These are phyloP conservation scores for Rhodotorula mucilaginosa DNA, from an alignment of 1,284 basidiomycete genomes.

Conservation along the genomic window DNA sequence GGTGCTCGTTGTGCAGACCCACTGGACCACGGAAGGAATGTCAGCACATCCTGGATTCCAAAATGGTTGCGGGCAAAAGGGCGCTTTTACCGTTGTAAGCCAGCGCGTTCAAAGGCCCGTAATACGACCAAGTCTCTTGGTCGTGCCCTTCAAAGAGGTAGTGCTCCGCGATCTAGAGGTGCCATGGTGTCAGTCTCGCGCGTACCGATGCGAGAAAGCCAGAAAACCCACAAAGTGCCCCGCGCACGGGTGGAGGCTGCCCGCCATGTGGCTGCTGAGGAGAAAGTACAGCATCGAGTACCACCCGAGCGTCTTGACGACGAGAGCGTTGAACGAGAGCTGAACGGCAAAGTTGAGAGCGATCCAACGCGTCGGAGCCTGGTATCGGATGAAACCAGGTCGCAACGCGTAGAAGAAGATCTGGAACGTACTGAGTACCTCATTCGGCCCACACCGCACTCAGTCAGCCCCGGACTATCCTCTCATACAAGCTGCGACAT, in stretches of 20 bases:
- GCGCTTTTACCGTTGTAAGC: constrained; percentile 75
- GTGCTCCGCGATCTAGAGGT: constrained; percentile 53
- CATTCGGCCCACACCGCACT: neutral
- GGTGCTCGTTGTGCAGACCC: constrained; percentile 91
- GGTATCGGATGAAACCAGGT: constrained; percentile 86
- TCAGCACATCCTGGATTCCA: neutral
- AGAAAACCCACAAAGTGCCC: constrained; percentile 76
- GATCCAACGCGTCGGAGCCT: constrained; percentile 81
- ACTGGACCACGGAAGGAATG: constrained; percentile 51
- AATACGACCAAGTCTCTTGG: constrained; percentile 97
- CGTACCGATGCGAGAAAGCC: neutral
- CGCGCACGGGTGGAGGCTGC: constrained; percentile 89
- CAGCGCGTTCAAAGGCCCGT: constrained; percentile 83
- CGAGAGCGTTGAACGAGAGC: constrained; percentile 67
- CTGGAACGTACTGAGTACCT: constrained; percentile 78
- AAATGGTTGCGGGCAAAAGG: too few relatives aligned
- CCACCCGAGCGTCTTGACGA: constrained; percentile 63
- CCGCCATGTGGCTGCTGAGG: constrained; percentile 87
- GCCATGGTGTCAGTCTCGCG: neutral
- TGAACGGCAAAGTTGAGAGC: constrained; percentile 70
- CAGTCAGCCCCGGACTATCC: neutral
- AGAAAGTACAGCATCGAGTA: constrained; percentile 78
- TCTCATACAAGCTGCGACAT: too few relatives aligned
- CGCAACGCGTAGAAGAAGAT: constrained; percentile 97
- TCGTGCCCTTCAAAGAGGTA: constrained; percentile 82